Conservation (phyloP, 495 filamentous ascomycete species). For the Pyrenopolyporus hunteri region DNA sequence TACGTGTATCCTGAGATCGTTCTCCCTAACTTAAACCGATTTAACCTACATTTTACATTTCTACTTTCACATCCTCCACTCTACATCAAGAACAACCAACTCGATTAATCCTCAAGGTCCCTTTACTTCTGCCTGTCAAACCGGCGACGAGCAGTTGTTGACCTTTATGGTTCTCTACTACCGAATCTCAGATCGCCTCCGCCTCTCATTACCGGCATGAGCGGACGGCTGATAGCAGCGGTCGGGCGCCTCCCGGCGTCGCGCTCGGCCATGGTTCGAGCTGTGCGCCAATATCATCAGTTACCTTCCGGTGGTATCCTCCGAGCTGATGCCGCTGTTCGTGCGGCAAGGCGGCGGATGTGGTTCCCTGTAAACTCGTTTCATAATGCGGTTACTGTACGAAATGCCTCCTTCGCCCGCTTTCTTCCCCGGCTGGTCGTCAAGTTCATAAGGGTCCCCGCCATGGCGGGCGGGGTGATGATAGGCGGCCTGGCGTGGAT, state of each 20-base stretch:
- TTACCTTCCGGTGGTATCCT: constrained; percentile 72
- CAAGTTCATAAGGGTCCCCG: constrained; percentile 85
- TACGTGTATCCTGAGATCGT: constrained; percentile 7
- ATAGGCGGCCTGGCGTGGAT: constrained; percentile 88
- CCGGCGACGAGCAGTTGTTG: background rate
- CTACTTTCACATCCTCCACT: background rate
- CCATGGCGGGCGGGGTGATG: constrained; percentile 87
- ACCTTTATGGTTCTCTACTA: constrained; percentile 31
- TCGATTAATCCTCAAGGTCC: background rate
- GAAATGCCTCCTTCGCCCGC: constrained; percentile 84
- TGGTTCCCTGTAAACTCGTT: constrained; percentile 81
- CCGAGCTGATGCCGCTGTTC: constrained; percentile 65
- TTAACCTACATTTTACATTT: background rate
- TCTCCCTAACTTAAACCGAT: too few species aligned
- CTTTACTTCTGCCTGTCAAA: background rate
- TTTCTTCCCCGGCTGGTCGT: constrained; percentile 86
- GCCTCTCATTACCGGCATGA: constrained; percentile 63
- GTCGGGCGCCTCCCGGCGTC: constrained; percentile 70
- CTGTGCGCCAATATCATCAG: constrained; percentile 70
- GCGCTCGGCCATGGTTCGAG: constrained; percentile 60
- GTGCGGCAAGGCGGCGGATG: constrained; percentile 63
- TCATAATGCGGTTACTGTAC: constrained; percentile 83
- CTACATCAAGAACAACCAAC: background rate
- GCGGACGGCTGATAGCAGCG: constrained; percentile 76
- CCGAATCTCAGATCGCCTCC: constrained; percentile 35